Percentiles rank a stretch among this genome's conserved stretches.
phyloP scores from a whole-genome alignment of 2,329 filamentous ascomycete species.

The Corinectria fuckeliana region DNA sequence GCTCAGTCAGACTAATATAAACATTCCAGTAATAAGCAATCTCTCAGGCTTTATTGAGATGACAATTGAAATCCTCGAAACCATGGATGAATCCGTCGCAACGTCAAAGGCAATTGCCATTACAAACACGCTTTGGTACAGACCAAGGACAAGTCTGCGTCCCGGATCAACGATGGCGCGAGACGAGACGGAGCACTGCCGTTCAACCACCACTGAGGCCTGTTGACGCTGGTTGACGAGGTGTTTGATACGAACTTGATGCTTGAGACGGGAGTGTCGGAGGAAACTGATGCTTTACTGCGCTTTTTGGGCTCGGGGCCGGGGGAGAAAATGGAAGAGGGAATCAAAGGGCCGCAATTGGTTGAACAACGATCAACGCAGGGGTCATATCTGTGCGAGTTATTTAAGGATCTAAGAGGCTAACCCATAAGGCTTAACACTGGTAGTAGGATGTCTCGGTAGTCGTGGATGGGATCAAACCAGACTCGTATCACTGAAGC shows the following conservation, averaged over 20 bases:
- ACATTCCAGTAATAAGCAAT: too few species aligned
- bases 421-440: too few species aligned
- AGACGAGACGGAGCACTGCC: constrained; percentile 8
- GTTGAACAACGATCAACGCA: background rate
- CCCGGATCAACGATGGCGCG: constrained; percentile 2
- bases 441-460: too few species aligned
- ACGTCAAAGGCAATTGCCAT: constrained; percentile 5
- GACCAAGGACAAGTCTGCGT: constrained; percentile 4
- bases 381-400: too few species aligned
- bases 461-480: too few species aligned
- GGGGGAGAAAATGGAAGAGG: background rate
- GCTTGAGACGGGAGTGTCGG: constrained; percentile 15
- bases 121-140: constrained; percentile 5
- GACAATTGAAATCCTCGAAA: constrained; percentile 15
- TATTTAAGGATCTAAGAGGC: too few species aligned
- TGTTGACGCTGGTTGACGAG: constrained; percentile 14
- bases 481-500: constrained; percentile 4
- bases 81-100: constrained; percentile 18
- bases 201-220: constrained; percentile 18
- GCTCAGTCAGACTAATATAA: too few species aligned
- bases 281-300: constrained; percentile 9
- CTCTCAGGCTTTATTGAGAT: constrained; percentile 4
- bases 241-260: constrained; percentile 18
- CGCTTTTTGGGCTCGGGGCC: constrained; percentile 5
- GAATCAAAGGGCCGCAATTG: background rate